Percentiles rank a stretch among this genome's conserved stretches.
These are phyloP conservation scores for Pseudomonodictys pantanalensis DNA, from an alignment of 495 filamentous ascomycete genomes.

Conservation along the genomic window DNA sequence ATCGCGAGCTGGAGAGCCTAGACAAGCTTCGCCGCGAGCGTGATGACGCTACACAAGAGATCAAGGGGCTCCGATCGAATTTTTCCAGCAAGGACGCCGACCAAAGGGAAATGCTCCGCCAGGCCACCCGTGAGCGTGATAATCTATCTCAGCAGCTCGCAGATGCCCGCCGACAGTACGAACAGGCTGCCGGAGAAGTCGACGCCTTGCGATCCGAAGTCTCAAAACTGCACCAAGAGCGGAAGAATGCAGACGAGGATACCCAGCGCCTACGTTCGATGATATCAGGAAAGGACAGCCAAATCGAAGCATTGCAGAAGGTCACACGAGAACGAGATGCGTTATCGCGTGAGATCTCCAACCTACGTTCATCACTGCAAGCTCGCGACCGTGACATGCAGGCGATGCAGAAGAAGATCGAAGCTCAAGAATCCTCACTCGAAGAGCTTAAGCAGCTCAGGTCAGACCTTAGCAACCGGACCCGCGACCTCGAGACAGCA, in stretches of 20 bases:
- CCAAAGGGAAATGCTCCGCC: background rate
- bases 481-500: conserved; percentile 28
- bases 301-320: conserved; percentile 63
- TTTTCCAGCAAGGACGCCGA: background rate
- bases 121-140: background rate
- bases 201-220: too few relatives aligned
- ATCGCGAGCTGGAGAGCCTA: conserved; percentile 9
- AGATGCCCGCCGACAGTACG: too few relatives aligned
- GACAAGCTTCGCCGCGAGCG: background rate
- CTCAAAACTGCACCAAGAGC: conserved; percentile 17
- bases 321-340: conserved; percentile 48
- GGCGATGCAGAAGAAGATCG: conserved; percentile 25
- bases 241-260: conserved; percentile 20
- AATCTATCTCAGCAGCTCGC: too few relatives aligned
- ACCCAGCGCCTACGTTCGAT: conserved; percentile 10
- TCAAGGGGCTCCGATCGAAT: background rate
- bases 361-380: conserved; percentile 10
- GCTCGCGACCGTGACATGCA: conserved; percentile 24
- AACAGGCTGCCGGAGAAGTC: too few relatives aligned
- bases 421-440: conserved; percentile 34
- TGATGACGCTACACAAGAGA: background rate
- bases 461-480: conserved; percentile 18
- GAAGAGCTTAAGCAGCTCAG: conserved; percentile 31
- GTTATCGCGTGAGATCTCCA: conserved; percentile 8
- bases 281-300: conserved; percentile 50